Evolutionary conservation across 2,329 filamentous ascomycete genomes (phyloP), one percentile per base, ranked within the genome.

Genomic region (Acephala macrosclerotiorum): DNA sequence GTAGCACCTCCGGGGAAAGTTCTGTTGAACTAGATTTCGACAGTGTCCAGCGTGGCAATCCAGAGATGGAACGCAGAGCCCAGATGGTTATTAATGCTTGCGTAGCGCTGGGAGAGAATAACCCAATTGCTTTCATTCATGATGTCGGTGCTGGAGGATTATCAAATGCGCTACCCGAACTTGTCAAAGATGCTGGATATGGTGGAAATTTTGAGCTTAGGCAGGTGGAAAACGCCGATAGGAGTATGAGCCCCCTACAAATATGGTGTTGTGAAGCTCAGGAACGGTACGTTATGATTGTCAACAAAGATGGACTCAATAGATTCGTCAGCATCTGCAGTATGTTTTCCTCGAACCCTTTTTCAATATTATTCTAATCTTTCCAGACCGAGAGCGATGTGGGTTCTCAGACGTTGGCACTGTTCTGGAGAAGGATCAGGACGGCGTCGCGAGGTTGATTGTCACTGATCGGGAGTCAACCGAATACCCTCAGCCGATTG

Each of bases 11-110:
- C 20, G 92, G 91, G 57, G 93, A 97, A 81, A 91, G 91, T 36
- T 96, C 92, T 56, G 93, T 94, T 0, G 94, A 97, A 71, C 85
- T 99, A 1, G 96, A 99, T 78, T 99, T 98, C 79, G 93, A 95
- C 73, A 97, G 94, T 81, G 96, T 99, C 36, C 96, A 99, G 81
- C 87, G 96, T 80, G 96, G 95, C 56, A 99, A 99, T 76, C 94
- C 96, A 1, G 96, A 99, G 80, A 95, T 98, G 79, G 93, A 99
- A 79, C 87, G 96, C 68, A 87, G 96, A 73, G 96, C 95, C 1
- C 96, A 99, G 80, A 97, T 98, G 87, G 96, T 99, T 70, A 99
- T 99, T 79, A 96, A 98, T 79, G 90, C 93, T 4, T 99, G 96
- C 77, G 89, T 92, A 33, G 90, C 93, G 2, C 86, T 98, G 73